Percentiles rank a stretch among this genome's conserved stretches.
Evolutionary conservation across 2,329 filamentous ascomycete genomes (phyloP).

Genomic region (Leptographium lundbergii): DNA sequence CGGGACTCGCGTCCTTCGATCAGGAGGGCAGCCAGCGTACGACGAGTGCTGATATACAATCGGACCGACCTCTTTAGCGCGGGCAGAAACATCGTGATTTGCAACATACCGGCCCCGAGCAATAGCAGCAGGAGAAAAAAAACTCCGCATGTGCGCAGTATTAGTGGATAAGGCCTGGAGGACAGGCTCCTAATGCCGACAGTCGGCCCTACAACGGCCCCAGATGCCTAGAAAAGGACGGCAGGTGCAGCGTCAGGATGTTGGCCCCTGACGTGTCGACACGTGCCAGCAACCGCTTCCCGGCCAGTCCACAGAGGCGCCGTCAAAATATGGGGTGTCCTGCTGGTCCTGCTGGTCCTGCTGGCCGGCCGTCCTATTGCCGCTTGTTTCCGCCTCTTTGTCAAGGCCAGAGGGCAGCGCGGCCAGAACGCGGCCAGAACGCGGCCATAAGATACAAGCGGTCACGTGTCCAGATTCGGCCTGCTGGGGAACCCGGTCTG

Average conservation of each 20-base stretch:
- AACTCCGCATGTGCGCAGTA: neutral
- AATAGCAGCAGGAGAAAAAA: neutral
- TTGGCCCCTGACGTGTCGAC: neutral
- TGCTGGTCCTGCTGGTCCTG: too few species aligned
- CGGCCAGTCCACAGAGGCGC: neutral
- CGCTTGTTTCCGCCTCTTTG: neutral
- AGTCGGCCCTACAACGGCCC: neutral
- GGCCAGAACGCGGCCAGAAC: neutral
- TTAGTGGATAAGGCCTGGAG: neutral
- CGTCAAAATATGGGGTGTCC: neutral
- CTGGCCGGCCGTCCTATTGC: too few species aligned
- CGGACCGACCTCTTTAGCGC: neutral
- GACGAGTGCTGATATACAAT: neutral
- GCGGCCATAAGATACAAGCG: neutral
- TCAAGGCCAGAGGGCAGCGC: too few species aligned
- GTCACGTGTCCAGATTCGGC: neutral
- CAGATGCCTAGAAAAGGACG: neutral
- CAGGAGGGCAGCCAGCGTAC: neutral
- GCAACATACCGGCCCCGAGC: neutral
- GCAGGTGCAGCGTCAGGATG: neutral
- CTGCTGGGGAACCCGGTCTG: neutral
- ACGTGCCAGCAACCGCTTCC: neutral
- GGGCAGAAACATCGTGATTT: neutral
- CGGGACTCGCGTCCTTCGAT: neutral
- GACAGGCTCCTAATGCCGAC: neutral